A percentile compares a stretch with the other conserved stretches of the same genome.
Conservation (phyloP, 2,329 filamentous ascomycete genomes). For the Claviceps arundinis region DNA sequence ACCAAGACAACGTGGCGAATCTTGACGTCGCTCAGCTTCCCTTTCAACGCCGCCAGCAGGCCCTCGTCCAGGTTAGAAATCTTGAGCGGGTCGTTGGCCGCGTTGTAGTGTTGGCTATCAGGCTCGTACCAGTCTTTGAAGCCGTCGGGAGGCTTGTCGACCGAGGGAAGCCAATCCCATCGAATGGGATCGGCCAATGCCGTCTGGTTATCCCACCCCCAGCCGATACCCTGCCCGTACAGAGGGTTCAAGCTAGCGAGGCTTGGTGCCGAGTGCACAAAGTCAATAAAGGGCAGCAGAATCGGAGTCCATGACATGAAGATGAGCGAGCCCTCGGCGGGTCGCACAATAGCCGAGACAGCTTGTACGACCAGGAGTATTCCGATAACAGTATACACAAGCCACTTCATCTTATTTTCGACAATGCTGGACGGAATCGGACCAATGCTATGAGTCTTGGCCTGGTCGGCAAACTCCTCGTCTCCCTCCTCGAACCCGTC, state of each 20-base stretch:
- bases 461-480: slow-evolving; percentile 4
- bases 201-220: slow-evolving; percentile 14
- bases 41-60: slow-evolving; percentile 15
- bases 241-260: slow-evolving; percentile 13
- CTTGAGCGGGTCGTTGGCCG: slow-evolving; percentile 24
- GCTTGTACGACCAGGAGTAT: slow-evolving; percentile 14
- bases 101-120: slow-evolving; percentile 18
- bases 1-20: slow-evolving; percentile 30
- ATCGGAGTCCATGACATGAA: slow-evolving; percentile 23
- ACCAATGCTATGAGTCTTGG: background rate
- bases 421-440: background rate
- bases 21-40: slow-evolving; percentile 16
- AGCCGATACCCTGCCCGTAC: slow-evolving; percentile 15
- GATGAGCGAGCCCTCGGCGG: slow-evolving; percentile 18
- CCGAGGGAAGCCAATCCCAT: slow-evolving; percentile 13
- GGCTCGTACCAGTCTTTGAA: slow-evolving; percentile 16
- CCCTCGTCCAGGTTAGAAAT: slow-evolving; percentile 26
- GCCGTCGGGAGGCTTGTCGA: slow-evolving; percentile 7
- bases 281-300: slow-evolving; percentile 21
- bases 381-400: slow-evolving; percentile 12
- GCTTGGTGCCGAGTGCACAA: slow-evolving; percentile 17
- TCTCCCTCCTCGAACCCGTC: slow-evolving; percentile 5
- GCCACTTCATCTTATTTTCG: slow-evolving; percentile 1
- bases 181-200: slow-evolving; percentile 13
- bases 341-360: slow-evolving; percentile 14